Base-by-base conservation (phyloP, 352 stramenopile species). In the Pelagophyceae sp. region DNA sequence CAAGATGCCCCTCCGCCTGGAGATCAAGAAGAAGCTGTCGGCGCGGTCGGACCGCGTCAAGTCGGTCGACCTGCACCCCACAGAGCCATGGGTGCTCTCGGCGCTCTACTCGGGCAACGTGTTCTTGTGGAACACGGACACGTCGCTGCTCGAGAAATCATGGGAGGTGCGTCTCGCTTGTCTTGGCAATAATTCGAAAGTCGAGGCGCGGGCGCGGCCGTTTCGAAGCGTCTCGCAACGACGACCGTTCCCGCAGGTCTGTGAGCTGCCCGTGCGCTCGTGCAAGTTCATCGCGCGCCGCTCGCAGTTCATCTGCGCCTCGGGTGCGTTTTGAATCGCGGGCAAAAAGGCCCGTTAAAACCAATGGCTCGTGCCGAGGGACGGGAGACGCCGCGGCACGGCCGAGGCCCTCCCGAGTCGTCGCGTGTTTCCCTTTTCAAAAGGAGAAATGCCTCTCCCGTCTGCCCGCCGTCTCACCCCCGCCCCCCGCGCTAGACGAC, bases 231-330 rank as follows among this genome's bases (percentile, higher is more conserved):
- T n/a, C n/a, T n/a, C n/a, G n/a, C n/a, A n/a, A n/a, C n/a, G n/a
- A n/a, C n/a, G n/a, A n/a, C n/a, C n/a, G n/a, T n/a, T n/a, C n/a
- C 94, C 96, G 67, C 90, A 97, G 77, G 88, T 96, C 45, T 89
- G 85, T 54, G 76, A 88, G 20, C 82, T 95, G 33, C 93, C 93
- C 0, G 90, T 97, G 40, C 90, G 93, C 25, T 88, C 82, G 65
- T 85, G 84, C 45, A 86, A 84, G 80, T 96, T 96, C 79, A 88
- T 96, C 76, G 89, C 90, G 65, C 87, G 91, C 6, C 11, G 37
- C 11, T 74, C 67, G 1, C 67, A 74, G 31, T 74, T 74, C 31
- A 74, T 74, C 35, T 74, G 35, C 38, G 67, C 67, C 29, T 74
- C 67, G 2, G 67, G 67, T 74, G 6, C 27, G 67, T 31, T 31